Conservation (phyloP, 1,139 yeast species). For the Kazachstania sp. region DNA sequence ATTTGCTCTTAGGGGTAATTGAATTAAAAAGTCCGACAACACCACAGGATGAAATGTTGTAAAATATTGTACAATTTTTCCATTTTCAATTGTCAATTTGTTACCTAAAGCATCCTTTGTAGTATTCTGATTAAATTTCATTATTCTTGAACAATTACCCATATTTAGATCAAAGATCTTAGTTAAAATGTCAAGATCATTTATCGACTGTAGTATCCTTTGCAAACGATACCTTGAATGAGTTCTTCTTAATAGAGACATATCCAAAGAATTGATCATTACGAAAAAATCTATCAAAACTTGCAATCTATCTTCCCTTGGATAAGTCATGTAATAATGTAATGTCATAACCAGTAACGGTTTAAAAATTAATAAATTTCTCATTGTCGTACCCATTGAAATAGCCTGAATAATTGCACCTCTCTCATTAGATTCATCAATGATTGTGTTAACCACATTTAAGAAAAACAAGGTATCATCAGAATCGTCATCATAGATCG, state of each 20-base stretch:
- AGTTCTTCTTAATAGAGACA: slow-evolving; percentile 13
- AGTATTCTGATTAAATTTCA: slow-evolving; percentile 11
- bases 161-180: slow-evolving; percentile 11
- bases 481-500: neutral
- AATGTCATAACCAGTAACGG: slow-evolving; percentile 32
- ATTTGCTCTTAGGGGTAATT: slow-evolving; percentile 18
- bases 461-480: slow-evolving; percentile 17
- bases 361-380: slow-evolving; percentile 39
- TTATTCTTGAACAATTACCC: slow-evolving; percentile 9
- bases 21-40: slow-evolving; percentile 11
- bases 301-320: slow-evolving; percentile 5
- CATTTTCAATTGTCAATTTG: slow-evolving; percentile 13
- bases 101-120: slow-evolving; percentile 18
- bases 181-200: slow-evolving; percentile 12
- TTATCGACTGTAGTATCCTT: slow-evolving; percentile 16
- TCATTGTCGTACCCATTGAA: slow-evolving; percentile 43
- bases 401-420: slow-evolving; percentile 25
- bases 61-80: slow-evolving; percentile 15
- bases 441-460: slow-evolving; percentile 22
- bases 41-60: slow-evolving; percentile 11
- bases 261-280: slow-evolving; percentile 23
- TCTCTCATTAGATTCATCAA: slow-evolving; percentile 19
- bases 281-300: slow-evolving; percentile 18
- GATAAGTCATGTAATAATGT: slow-evolving; percentile 41
- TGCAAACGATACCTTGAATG: slow-evolving; percentile 15